These are phyloP conservation scores for Dactylorhiza incarnata DNA, from an alignment of 106 monocot species.

Conservation along the genomic window DNA sequence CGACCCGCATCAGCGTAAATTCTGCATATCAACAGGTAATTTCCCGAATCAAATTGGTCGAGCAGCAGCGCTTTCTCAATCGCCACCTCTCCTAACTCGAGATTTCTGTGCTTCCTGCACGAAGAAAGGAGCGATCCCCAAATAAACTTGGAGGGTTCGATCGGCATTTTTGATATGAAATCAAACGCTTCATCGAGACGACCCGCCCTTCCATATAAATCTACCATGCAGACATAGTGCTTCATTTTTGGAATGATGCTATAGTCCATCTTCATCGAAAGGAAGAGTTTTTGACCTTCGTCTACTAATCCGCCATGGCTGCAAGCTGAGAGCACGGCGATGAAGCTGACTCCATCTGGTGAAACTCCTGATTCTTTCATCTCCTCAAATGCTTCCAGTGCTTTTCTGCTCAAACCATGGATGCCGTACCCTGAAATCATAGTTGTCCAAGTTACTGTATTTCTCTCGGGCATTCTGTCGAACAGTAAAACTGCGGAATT, in stretches of 20 bases:
- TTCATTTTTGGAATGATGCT: slow-evolving; percentile 27
- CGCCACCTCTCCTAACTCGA: slow-evolving; percentile 29
- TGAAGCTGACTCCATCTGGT: slow-evolving; percentile 34
- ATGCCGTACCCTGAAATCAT: slow-evolving; percentile 34
- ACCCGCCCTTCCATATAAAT: slow-evolving; percentile 33
- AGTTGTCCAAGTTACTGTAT: slow-evolving; percentile 30
- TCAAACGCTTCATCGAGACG: slow-evolving; percentile 26
- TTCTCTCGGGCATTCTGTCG: slow-evolving; percentile 16
- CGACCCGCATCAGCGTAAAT: slow-evolving; percentile 27
- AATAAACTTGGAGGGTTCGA: slow-evolving; percentile 28
- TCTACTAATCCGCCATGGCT: slow-evolving; percentile 42
- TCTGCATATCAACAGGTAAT: slow-evolving; percentile 28
- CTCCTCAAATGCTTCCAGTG: slow-evolving; percentile 18
- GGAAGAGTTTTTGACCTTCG: slow-evolving; percentile 24
- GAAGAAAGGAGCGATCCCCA: slow-evolving; percentile 47
- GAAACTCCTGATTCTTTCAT: slow-evolving; percentile 26
- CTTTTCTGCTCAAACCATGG: slow-evolving; percentile 21
- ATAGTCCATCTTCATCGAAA: slow-evolving; percentile 27
- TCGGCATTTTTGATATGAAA: slow-evolving; percentile 27
- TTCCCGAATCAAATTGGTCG: slow-evolving; percentile 28
- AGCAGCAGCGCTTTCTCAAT: slow-evolving; percentile 28
- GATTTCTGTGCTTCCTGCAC: slow-evolving; percentile 35
- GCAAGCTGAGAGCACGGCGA: slow-evolving; percentile 36
- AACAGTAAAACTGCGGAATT: slow-evolving; percentile 21
- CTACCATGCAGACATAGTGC: slow-evolving; percentile 45